These are phyloP conservation scores for Colletotrichum sp. DNA, from an alignment of 2,329 filamentous ascomycete genomes.

Conservation along the genomic window DNA sequence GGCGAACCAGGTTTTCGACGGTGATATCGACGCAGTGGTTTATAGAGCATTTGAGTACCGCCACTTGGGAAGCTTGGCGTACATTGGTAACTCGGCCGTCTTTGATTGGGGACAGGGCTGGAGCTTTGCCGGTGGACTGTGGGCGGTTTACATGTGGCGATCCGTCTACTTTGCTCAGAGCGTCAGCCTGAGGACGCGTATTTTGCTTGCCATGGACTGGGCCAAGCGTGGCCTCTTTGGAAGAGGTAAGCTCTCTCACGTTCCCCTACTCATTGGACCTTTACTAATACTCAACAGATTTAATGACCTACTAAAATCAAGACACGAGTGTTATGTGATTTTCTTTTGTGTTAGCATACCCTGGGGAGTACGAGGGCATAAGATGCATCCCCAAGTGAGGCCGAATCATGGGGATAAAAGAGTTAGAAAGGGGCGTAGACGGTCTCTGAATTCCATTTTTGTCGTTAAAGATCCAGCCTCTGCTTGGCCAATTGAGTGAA, in stretches of 20 bases:
- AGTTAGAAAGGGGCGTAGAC: background rate
- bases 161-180: conserved; percentile 98
- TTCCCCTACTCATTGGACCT: too few species aligned
- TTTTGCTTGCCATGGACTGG: conserved; percentile 97
- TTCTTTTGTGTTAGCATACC: conserved; percentile 5
- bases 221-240: conserved; percentile 95
- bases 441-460: background rate
- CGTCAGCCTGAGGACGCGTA: conserved; percentile 87
- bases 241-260: conserved; percentile 69
- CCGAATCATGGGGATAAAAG: background rate
- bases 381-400: background rate
- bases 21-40: conserved; percentile 88
- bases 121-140: conserved; percentile 80
- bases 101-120: conserved; percentile 86
- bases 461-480: background rate
- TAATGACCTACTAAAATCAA: conserved; percentile 35
- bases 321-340: background rate
- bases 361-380: background rate
- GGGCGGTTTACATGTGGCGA: conserved; percentile 96
- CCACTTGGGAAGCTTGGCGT: conserved; percentile 90
- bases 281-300: conserved; percentile 28
- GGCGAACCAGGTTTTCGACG: conserved; percentile 83
- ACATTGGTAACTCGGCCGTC: conserved; percentile 94
- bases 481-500: background rate
- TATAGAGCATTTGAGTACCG: conserved; percentile 96